phyloP scores from a whole-genome alignment of 2,329 filamentous ascomycete genomes.

The Colletotrichum caudatum region DNA sequence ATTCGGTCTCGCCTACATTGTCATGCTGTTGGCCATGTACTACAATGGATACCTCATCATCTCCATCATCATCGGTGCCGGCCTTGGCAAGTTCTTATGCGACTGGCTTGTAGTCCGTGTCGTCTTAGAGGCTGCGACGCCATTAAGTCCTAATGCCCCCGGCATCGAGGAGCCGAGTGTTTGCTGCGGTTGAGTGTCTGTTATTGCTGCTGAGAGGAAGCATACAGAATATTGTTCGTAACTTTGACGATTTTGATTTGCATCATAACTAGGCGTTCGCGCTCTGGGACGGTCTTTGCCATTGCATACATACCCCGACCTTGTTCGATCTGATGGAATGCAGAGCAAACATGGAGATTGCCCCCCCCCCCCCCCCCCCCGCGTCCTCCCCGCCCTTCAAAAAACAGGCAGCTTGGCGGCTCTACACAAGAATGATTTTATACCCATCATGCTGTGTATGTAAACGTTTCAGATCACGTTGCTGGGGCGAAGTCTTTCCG shows the following conservation, averaged over 20 bases:
- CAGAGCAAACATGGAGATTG: too few species aligned
- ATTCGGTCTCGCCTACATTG: conserved; percentile 58
- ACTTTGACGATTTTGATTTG: conserved; percentile 5
- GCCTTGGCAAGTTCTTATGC: conserved; percentile 65
- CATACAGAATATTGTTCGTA: neutral
- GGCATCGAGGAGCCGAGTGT: conserved; percentile 61
- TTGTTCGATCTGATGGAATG: too few species aligned
- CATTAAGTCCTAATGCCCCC: conserved; percentile 43
- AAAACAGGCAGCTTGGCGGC: neutral
- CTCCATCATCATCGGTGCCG: conserved; percentile 60
- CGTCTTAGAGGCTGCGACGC: conserved; percentile 18
- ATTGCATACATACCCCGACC: neutral
- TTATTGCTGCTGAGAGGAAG: neutral
- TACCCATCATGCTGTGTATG: conserved; percentile 18
- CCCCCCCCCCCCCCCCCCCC: too few species aligned
- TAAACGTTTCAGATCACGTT: neutral
- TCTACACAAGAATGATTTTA: conserved; percentile 8
- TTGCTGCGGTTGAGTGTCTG: conserved; percentile 56
- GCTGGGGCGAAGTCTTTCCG: neutral
- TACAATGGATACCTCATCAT: conserved; percentile 61
- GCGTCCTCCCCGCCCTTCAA: too few species aligned
- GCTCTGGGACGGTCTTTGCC: neutral
- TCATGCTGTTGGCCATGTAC: conserved; percentile 61
- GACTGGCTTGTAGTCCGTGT: conserved; percentile 63
- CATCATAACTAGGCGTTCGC: conserved; percentile 22